Percentiles rank a stretch among this genome's conserved stretches.
Evolutionary conservation across 2,329 filamentous ascomycete species (phyloP).

Genomic region (Emmonsiellopsis sp.): DNA sequence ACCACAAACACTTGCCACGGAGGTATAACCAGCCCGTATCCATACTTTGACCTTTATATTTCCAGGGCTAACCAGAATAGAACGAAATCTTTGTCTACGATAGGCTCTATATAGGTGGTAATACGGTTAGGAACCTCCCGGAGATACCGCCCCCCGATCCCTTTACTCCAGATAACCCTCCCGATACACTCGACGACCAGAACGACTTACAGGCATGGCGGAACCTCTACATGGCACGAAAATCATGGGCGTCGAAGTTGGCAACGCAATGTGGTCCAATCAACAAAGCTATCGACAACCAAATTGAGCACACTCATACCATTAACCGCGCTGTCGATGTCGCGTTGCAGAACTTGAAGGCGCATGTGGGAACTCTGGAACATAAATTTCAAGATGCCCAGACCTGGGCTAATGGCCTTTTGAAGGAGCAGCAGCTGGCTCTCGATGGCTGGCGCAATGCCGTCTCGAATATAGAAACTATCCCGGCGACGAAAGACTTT

Average conservation of each 20-base stretch:
- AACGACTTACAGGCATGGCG: slow-evolving; percentile 83
- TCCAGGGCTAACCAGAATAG: slow-evolving; percentile 35
- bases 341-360: slow-evolving; percentile 65
- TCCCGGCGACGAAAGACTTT: slow-evolving; percentile 37
- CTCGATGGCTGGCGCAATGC: slow-evolving; percentile 36
- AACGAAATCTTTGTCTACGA: slow-evolving; percentile 91
- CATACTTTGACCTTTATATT: neutral
- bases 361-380: slow-evolving; percentile 37
- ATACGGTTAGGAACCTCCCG: slow-evolving; percentile 41
- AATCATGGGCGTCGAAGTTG: slow-evolving; percentile 67
- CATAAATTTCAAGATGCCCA: slow-evolving; percentile 38
- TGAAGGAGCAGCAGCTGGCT: slow-evolving; percentile 35
- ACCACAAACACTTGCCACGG: slow-evolving; percentile 66
- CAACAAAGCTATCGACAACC: slow-evolving; percentile 52
- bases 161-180: slow-evolving; percentile 53
- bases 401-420: slow-evolving; percentile 35
- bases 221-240: slow-evolving; percentile 69
- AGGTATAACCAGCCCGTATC: slow-evolving; percentile 44
- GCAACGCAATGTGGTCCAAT: slow-evolving; percentile 61
- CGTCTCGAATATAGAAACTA: slow-evolving; percentile 28
- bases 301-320: slow-evolving; percentile 36
- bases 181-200: slow-evolving; percentile 74
- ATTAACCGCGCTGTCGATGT: slow-evolving; percentile 68
- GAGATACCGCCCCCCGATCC: slow-evolving; percentile 46
- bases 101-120: slow-evolving; percentile 55